Base-by-base conservation (phyloP, 2,329 filamentous ascomycete genomes). In the Sarocladium brachiariae region DNA sequence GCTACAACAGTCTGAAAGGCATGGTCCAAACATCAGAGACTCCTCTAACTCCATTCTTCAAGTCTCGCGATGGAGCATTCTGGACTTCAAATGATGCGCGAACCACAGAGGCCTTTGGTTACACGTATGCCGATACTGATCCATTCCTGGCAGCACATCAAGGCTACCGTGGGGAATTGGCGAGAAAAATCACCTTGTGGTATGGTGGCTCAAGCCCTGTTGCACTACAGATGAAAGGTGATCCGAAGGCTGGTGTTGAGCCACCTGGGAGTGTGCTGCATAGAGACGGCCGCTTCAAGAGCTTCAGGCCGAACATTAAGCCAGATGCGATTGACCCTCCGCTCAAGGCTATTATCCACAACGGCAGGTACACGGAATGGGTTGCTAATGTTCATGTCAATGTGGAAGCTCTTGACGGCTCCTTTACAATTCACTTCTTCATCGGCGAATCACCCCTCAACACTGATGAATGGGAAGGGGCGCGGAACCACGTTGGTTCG, bases 121-220 rank as follows among this genome's bases (percentile, higher is more conserved):
- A 93, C 63, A 83, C 81, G 0, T 95, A 95, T 61, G 73, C 81
- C 0, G 88, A 92, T 57, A 77, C 70, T 14, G 60, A 59, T 49
- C 46, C 58, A 8, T 56, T 61, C 2, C 50, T 57, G 0, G 56
- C 55, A n/a, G 57, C 58, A 18, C 51, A 54, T 7, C 53, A 60
- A 37, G 59, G 59, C n/a, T 43, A 63, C 2, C 60, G 61, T 56
- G 49, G 67, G 63, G 55, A 65, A 61, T 55, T 65, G 59, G 54
- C 67, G 59, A 62, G 60, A 53, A 65, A 67, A 61, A 63, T 91
- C 57, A 88, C 87, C 59, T 57, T 56, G 13, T 69, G 70, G 59
- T 70, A 71, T 47, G 69, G 66, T 10, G 52, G 53, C 3, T 60
- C 65, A 7, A 68, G 62, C 45, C 57, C 63, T 8, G 47, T 58